A percentile compares a stretch with the other conserved stretches of the same genome.
Evolutionary conservation across 2,329 filamentous ascomycete genomes (phyloP).

Genomic region (Xylaria sp.): DNA sequence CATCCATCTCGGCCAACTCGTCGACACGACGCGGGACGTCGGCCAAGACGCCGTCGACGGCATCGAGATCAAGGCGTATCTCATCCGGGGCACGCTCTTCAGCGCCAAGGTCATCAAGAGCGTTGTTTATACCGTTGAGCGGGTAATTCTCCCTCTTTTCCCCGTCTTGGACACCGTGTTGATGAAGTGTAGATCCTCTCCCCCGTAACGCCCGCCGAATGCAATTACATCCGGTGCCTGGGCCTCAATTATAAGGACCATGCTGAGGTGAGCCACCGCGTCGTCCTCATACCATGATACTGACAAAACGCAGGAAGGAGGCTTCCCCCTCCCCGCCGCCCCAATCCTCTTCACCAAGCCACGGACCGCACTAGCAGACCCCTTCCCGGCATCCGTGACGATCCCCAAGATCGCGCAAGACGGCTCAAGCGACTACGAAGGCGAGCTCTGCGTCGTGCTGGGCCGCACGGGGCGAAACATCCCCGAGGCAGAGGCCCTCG

Average conservation of each 20-base stretch:
- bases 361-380: conserved; percentile 47
- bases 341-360: conserved; percentile 42
- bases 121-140: conserved; percentile 14
- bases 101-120: conserved; percentile 7
- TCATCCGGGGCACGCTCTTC: conserved; percentile 14
- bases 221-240: conserved; percentile 16
- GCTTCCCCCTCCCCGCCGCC: conserved; percentile 10
- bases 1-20: conserved; percentile 16
- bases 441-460: conserved; percentile 54
- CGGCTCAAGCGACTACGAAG: conserved; percentile 54
- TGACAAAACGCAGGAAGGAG: conserved; percentile 6
- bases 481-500: conserved; percentile 48
- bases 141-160: conserved; percentile 4
- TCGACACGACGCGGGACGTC: conserved; percentile 15
- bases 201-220: conserved; percentile 12
- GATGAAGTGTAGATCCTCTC: conserved; percentile 11
- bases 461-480: conserved; percentile 49
- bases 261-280: conserved; percentile 9
- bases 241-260: conserved; percentile 17
- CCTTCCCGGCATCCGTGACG: conserved; percentile 45
- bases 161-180: neutral
- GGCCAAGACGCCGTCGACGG: conserved; percentile 16
- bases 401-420: conserved; percentile 50
- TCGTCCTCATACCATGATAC: neutral
- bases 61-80: conserved; percentile 15